A percentile compares a stretch with the other conserved stretches of the same genome.
Evolutionary conservation across 768 basidiomycete genomes (phyloP).

Genomic region (Rhodosporidiobolus odoratus): DNA sequence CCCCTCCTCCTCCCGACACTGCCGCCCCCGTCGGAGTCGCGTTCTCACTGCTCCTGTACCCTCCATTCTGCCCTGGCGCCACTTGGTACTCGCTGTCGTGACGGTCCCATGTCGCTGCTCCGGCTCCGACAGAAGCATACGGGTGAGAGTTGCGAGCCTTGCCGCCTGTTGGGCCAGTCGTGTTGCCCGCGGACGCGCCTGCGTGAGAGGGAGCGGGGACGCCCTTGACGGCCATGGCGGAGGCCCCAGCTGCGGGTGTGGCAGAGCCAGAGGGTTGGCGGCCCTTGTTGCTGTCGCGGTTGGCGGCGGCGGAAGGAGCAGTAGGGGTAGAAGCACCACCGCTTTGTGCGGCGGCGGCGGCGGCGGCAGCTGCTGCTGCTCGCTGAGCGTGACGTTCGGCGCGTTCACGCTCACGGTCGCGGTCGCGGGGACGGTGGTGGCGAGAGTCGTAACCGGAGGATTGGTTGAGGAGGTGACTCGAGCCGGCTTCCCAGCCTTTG

Average conservation of each 20-base stretch:
- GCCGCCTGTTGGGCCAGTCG: not conserved
- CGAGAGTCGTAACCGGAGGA: slow-evolving; percentile 38
- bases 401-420: slow-evolving; percentile 42
- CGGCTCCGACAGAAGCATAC: slow-evolving; percentile 20
- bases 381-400: slow-evolving; percentile 41
- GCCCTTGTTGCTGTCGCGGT: slow-evolving; percentile 64
- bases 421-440: slow-evolving; percentile 38
- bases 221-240: slow-evolving; percentile 36
- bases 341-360: slow-evolving; percentile 26
- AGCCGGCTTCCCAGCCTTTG: slow-evolving; percentile 81
- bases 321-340: slow-evolving; percentile 46
- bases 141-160: slow-evolving; percentile 22
- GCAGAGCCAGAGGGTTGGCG: slow-evolving; percentile 45
- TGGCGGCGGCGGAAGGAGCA: slow-evolving; percentile 66
- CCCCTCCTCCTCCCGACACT: no score
- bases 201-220: slow-evolving; percentile 1
- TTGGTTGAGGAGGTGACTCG: slow-evolving; percentile 16
- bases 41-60: slow-evolving; percentile 16
- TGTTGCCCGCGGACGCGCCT: no score
- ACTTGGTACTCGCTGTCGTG: slow-evolving; percentile 10
- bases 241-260: slow-evolving; percentile 26
- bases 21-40: not conserved
- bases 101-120: not conserved
- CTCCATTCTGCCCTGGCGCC: not conserved
- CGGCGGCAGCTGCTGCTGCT: slow-evolving; percentile 37